phyloP scores from a whole-genome alignment of 768 basidiomycete genomes.

The Glaciozyma antarctica region DNA sequence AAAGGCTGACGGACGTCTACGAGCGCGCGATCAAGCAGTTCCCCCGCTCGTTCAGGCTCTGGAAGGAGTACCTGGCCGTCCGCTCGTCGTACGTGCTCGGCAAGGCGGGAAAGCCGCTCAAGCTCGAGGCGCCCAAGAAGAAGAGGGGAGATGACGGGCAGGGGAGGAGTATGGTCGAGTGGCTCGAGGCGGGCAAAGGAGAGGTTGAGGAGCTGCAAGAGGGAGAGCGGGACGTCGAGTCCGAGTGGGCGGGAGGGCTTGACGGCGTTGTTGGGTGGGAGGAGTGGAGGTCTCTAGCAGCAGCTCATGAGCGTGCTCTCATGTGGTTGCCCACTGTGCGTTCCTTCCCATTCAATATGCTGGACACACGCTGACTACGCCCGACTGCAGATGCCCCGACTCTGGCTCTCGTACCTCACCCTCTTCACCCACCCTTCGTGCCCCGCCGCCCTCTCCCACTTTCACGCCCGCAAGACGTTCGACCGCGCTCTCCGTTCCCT shows the following conservation, averaged over 20 bases:
- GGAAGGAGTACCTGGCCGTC: constrained; percentile 82
- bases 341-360: neutral
- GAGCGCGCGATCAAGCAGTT: constrained; percentile 82
- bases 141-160: constrained; percentile 59
- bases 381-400: constrained; percentile 61
- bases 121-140: constrained; percentile 76
- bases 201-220: constrained; percentile 38
- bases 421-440: constrained; percentile 82
- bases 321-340: constrained; percentile 84
- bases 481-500: constrained; percentile 89
- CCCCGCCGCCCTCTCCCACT: constrained; percentile 69
- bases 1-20: constrained; percentile 82
- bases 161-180: constrained; percentile 26
- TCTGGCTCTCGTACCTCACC: constrained; percentile 90
- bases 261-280: constrained; percentile 88
- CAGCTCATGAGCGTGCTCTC: constrained; percentile 80
- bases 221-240: constrained; percentile 27
- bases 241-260: constrained; percentile 65
- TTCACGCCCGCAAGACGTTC: constrained; percentile 86
- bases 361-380: neutral
- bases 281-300: constrained; percentile 84
- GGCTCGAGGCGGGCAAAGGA: constrained; percentile 28
- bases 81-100: constrained; percentile 82
- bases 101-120: constrained; percentile 47
- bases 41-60: constrained; percentile 83